Evolutionary conservation across 371 early-diverging fungal species (phyloP), one percentile per base, ranked within the genome.

Genomic region (Rhizopus microsporus): DNA sequence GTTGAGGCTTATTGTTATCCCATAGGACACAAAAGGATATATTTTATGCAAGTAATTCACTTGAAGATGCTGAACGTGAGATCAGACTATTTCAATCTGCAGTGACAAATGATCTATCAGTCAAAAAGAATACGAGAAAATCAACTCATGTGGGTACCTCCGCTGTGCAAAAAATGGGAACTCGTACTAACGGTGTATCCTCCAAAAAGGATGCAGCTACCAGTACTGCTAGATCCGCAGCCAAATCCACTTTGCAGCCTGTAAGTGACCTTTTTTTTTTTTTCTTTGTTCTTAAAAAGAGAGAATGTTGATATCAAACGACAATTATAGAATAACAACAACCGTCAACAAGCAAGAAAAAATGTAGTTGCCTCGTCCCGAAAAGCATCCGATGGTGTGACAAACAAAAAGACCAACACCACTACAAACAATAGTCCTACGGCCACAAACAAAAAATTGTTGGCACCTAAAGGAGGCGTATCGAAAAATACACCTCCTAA

Each of bases 401-500:
- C 51, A 9, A 51, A 51, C 6, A 51, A 16, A 34, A 13, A 13
- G 5, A 44, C 5, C 3, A 44, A 44, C 5, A 16, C 5, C 23
- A n/a, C 4, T 9, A 30, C 13, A 40, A 29, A 52, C 29, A 33
- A 30, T 39, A 13, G 17, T 39, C 37, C 52, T 51, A 31, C 50
- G 10, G 17, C 42, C 29, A 47, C 47, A 23, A 43, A 15, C 53
- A 7, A 51, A 53, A 23, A 68, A 57, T 29, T 31, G 38, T 15
- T 40, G 63, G n/a, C 67, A 6, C 17, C 63, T 29, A 63, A 57
- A 45, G 64, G 62, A 7, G 59, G 67, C 13, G 58, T 67, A 17
- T 57, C 67, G 15, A 71, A 71, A 53, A 62, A 55, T 17, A 57
- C 53, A 12, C 63, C 70, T 31, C 65, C 62, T 43, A 46, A 55